Conservation (phyloP, 2,329 filamentous ascomycete genomes). For the Curvularia verruculosa region DNA sequence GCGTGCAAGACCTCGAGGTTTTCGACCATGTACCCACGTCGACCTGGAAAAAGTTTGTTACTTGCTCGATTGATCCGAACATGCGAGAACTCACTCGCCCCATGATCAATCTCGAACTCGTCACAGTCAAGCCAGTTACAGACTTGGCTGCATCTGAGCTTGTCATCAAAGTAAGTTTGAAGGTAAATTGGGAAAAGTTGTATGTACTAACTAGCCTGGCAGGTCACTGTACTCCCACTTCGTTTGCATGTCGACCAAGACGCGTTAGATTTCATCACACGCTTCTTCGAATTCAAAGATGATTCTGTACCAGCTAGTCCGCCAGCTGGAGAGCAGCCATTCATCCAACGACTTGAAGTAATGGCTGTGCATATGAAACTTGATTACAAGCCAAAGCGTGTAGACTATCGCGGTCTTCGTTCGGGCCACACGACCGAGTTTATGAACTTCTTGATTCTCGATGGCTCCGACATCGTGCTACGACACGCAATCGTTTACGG, state of each 20-base stretch:
- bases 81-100: conserved; percentile 82
- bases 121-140: conserved; percentile 85
- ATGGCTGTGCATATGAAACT: conserved; percentile 82
- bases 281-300: conserved; percentile 98
- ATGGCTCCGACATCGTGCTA: conserved; percentile 84
- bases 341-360: conserved; percentile 88
- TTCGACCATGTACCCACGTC: conserved; percentile 95
- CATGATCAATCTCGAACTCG: conserved; percentile 88
- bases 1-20: conserved; percentile 82
- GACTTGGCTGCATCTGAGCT: conserved; percentile 88
- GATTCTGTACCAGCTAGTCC: conserved; percentile 64
- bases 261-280: conserved; percentile 92
- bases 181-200: not conserved
- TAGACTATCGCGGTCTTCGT: conserved; percentile 90
- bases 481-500: conserved; percentile 93
- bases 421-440: conserved; percentile 96
- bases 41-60: conserved; percentile 98
- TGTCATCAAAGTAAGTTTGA: conserved; percentile 70
- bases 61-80: conserved; percentile 87
- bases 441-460: conserved; percentile 96
- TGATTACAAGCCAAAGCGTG: conserved; percentile 98
- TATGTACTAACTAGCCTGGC: conserved; percentile 9
- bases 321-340: conserved; percentile 70
- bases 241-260: conserved; percentile 96
- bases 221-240: conserved; percentile 76